Evolutionary conservation across 2,329 filamentous ascomycete species (phyloP), one percentile per base, ranked within the genome.

Genomic region (Diplocarpon rosae): DNA sequence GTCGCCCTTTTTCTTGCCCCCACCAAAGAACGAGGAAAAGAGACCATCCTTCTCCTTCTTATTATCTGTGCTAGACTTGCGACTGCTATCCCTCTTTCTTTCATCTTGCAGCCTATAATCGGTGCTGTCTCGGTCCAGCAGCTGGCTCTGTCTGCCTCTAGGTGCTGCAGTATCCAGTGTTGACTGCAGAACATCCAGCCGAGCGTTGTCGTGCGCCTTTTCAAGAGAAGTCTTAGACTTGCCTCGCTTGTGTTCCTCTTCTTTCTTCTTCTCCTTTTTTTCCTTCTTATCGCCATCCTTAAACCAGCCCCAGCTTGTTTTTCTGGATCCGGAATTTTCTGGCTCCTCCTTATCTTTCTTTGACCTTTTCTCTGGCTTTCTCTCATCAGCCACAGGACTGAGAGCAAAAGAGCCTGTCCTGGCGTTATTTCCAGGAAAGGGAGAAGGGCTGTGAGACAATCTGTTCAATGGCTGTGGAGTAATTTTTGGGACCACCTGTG

Each of bases 21-120:
- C 85, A 13, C 88, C 86, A 59, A 98, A 96, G 44, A 98, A 80
- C 1, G 88, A 92, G 0, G 88, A 90, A 55, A 98, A 89, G n/a
- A 96, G 72, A 7, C 88, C 81, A 49, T 95, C 87, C 60, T 93
- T 95, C 54, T 95, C 89, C 62, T 89, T 95, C 66, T 90, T 95
- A 15, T 80, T 73, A 28, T 83, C 83, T 1, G 74, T 72, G 1
- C 74, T 73, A 4, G 78, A 75, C 60, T 88, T 92, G 36, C 86
- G 79, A 51, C 69, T 74, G 55, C 76, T 81, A 53, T 88, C 83
- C 62, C 92, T 93, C 64, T 83, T 90, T 36, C 85, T 76, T 57
- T 94, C 87, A 52, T 87, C 83, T 46, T 88, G 78, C 7, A 92
- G 66, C 59, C 83, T 87, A 50, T 67, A 69, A 52, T 86, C 82